Base-by-base conservation (phyloP, 2,329 filamentous ascomycete genomes). In the Uncinocarpus reesii region DNA sequence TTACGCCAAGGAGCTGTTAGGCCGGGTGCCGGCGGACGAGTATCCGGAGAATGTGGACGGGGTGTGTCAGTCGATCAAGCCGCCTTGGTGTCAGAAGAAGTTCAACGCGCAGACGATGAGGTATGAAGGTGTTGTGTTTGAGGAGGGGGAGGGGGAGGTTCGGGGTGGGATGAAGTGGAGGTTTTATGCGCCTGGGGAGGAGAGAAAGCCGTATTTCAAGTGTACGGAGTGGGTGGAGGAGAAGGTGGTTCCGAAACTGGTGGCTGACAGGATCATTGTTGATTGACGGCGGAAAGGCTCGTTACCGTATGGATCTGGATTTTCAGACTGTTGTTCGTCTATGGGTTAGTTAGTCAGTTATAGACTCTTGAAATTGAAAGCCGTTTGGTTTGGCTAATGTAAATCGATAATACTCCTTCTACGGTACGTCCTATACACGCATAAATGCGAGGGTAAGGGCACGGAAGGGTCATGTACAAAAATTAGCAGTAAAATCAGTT, bases 211-310 rank as follows among this genome's bases (percentile, higher is more conserved):
- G 26, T 49, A 49, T 41, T 49, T 49, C 16, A 49, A 49, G 28
- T 49, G 47, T 49, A 49, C 47, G 18, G 41, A 45, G 31, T 49
- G 47, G 47, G 16, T 44, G 40, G 47, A 49, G 47, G 34, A 34
- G 40, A 44, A 16, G 35, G 41, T 49, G 23, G 28, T 49, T 10
- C 47, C 47, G 36, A 45, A 23, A 24, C 28, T 49, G 47, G 15
- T 34, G 41, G 26, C 3, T 13, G 47, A 49, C 15, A 40, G 47
- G 24, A 16, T 49, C 20, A 11, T 49, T 36, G 16, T 40, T 43
- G 38, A 21, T 20, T 43, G 29, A 37, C n/a, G 23, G 13, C 7
- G 29, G 13, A 24, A n/a, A 18, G 28, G 38, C n/a, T 20, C n/a
- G 35, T 8, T 5, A 29, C 11, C 11, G 43, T 2, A 15, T 7